Percentiles rank a stretch among this genome's conserved stretches.
Conservation (phyloP, 2,329 filamentous ascomycete genomes). For the Paecilomyces formosus region DNA sequence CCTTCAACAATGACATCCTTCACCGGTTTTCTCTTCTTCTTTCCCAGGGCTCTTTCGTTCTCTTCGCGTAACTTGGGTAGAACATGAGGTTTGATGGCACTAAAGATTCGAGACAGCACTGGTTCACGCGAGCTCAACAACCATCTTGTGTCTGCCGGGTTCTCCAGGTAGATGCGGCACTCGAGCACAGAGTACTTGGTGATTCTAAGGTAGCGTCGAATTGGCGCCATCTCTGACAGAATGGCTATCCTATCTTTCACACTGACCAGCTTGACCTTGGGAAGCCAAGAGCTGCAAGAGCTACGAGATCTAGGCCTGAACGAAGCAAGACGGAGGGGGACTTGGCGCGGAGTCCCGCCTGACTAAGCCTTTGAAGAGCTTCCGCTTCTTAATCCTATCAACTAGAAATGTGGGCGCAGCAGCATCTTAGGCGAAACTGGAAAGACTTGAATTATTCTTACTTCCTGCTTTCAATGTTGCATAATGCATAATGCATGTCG, state of each 20-base stretch:
- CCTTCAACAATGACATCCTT: slow-evolving; percentile 83
- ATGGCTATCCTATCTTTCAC: background rate
- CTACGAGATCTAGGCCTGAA: background rate
- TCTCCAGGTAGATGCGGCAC: slow-evolving; percentile 91
- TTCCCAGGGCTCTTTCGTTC: slow-evolving; percentile 52
- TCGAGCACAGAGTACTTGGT: slow-evolving; percentile 93
- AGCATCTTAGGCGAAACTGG: no score
- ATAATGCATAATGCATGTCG: no score
- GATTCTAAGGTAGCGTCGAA: slow-evolving; percentile 83
- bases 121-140: slow-evolving; percentile 76
- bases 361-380: background rate
- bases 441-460: no score
- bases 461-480: no score
- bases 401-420: background rate
- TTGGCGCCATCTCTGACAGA: slow-evolving; percentile 61
- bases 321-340: background rate
- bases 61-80: slow-evolving; percentile 89
- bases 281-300: background rate
- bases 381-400: background rate
- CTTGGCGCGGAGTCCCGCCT: background rate
- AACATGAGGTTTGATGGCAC: slow-evolving; percentile 76
- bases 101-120: slow-evolving; percentile 73
- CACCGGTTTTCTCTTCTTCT: slow-evolving; percentile 70
- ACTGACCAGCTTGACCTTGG: background rate
- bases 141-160: slow-evolving; percentile 70